Percentiles rank a stretch among this genome's conserved stretches.
phyloP scores from a whole-genome alignment of 768 basidiomycete genomes.

The Boletus coccyginus region DNA sequence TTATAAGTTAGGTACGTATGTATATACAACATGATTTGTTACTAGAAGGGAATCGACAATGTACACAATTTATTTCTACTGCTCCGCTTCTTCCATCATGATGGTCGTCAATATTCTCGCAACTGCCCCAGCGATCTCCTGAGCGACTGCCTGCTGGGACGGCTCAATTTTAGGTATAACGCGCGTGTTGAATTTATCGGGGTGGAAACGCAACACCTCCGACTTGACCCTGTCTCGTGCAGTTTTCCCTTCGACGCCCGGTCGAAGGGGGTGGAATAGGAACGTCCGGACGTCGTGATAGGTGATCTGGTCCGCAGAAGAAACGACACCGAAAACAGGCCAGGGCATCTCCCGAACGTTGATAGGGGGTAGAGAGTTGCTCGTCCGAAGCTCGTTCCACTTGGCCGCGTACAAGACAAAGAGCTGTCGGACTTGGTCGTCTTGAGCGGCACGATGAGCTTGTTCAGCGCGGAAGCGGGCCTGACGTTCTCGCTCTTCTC shows the following conservation, averaged over 20 bases:
- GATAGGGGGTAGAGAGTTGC: slow-evolving; percentile 16
- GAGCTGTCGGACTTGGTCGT: slow-evolving; percentile 4
- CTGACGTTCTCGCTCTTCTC: slow-evolving; percentile 19
- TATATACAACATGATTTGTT: background rate
- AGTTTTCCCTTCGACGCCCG: slow-evolving; percentile 29
- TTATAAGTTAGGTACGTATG: background rate
- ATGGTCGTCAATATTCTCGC: slow-evolving; percentile 41
- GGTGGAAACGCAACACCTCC: slow-evolving; percentile 55
- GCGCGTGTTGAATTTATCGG: slow-evolving; percentile 48
- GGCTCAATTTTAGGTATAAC: slow-evolving; percentile 35
- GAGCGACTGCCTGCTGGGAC: slow-evolving; percentile 32
- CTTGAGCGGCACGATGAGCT: slow-evolving; percentile 4
- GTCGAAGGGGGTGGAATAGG: slow-evolving; percentile 36
- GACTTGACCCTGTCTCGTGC: slow-evolving; percentile 35
- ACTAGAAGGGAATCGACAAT: background rate
- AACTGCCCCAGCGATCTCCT: slow-evolving; percentile 38
- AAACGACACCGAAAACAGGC: slow-evolving; percentile 35
- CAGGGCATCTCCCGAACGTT: slow-evolving; percentile 41
- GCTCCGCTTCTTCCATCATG: slow-evolving; percentile 20
- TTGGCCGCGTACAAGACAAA: slow-evolving; percentile 33
- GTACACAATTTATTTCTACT: background rate
- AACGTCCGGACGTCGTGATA: slow-evolving; percentile 36
- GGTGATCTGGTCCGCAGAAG: slow-evolving; percentile 34
- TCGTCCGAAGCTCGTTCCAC: slow-evolving; percentile 36
- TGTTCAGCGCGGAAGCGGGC: slow-evolving; percentile 23